phyloP scores from a whole-genome alignment of 371 early-diverging fungal genomes.

The Mycotypha africana region DNA sequence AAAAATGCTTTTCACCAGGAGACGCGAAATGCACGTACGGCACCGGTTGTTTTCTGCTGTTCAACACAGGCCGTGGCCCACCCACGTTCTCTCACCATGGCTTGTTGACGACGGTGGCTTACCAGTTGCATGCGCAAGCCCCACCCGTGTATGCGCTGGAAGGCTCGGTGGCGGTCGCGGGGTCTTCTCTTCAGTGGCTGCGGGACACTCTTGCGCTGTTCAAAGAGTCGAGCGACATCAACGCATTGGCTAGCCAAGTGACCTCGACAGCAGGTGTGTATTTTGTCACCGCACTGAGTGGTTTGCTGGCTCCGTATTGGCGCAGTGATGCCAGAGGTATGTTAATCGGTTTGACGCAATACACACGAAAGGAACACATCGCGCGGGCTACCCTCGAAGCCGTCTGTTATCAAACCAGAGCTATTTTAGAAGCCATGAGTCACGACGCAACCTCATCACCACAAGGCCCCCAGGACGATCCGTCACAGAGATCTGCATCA shows the following conservation, averaged over 20 bases:
- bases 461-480: too few species aligned
- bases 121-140: conserved; percentile 72
- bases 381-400: conserved; percentile 87
- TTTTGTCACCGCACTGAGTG: conserved; percentile 94
- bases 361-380: conserved; percentile 78
- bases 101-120: conserved; percentile 89
- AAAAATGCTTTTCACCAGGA: conserved; percentile 70
- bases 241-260: conserved; percentile 35
- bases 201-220: conserved; percentile 85
- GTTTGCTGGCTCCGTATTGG: conserved; percentile 96
- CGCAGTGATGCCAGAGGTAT: conserved; percentile 86
- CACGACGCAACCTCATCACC: too few species aligned
- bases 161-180: conserved; percentile 94
- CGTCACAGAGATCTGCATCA: too few species aligned
- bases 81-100: conserved; percentile 83
- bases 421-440: conserved; percentile 89
- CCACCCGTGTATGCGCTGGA: conserved; percentile 85
- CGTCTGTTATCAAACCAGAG: conserved; percentile 85
- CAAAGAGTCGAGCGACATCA: conserved; percentile 63
- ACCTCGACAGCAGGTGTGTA: conserved; percentile 82
- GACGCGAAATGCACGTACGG: conserved; percentile 93
- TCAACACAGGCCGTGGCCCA: conserved; percentile 83
- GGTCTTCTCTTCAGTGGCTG: conserved; percentile 91
- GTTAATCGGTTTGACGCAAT: conserved; percentile 87
- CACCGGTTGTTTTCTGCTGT: conserved; percentile 95